phyloP scores from a whole-genome alignment of 768 basidiomycete genomes.

The Pisolithus orientalis region DNA sequence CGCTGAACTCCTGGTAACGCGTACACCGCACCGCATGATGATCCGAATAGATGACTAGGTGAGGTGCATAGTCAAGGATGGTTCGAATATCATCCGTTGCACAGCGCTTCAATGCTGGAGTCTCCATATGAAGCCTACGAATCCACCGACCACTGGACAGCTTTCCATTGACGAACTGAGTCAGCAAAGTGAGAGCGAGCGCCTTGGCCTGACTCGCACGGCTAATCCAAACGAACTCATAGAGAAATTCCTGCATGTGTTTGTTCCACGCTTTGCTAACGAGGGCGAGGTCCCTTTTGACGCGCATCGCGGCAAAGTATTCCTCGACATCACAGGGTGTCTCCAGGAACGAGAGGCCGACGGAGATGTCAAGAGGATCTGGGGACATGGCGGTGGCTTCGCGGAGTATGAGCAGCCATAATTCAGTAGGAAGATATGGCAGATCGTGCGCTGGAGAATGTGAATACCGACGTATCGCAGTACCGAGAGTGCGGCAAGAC shows the following conservation, averaged over 20 bases:
- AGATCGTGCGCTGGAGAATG: slow-evolving; percentile 29
- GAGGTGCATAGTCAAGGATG: slow-evolving; percentile 60
- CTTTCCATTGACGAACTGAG: slow-evolving; percentile 35
- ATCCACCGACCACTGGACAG: slow-evolving; percentile 44
- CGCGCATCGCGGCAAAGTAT: slow-evolving; percentile 42
- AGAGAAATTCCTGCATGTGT: slow-evolving; percentile 50
- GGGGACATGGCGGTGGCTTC: slow-evolving; percentile 42
- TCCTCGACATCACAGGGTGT: slow-evolving; percentile 35
- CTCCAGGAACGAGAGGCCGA: slow-evolving; percentile 55
- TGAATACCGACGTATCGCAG: slow-evolving; percentile 12
- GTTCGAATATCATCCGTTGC: slow-evolving; percentile 60
- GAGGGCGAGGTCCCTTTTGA: slow-evolving; percentile 45
- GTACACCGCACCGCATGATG: slow-evolving; percentile 57
- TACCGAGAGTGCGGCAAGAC: neutral
- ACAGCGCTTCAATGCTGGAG: slow-evolving; percentile 55
- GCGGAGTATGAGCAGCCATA: slow-evolving; percentile 63
- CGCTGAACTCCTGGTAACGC: slow-evolving; percentile 37
- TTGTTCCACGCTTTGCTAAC: slow-evolving; percentile 54
- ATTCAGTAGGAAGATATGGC: slow-evolving; percentile 50
- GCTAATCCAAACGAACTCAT: slow-evolving; percentile 67
- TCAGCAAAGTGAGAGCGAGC: slow-evolving; percentile 38
- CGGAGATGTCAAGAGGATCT: slow-evolving; percentile 42
- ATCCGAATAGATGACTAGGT: slow-evolving; percentile 56
- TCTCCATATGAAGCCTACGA: slow-evolving; percentile 65
- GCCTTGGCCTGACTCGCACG: slow-evolving; percentile 44